Evolutionary conservation across 1,139 yeast species (phyloP), one percentile per base, ranked within the genome.

Genomic region (Geotrichum klebahnii): DNA sequence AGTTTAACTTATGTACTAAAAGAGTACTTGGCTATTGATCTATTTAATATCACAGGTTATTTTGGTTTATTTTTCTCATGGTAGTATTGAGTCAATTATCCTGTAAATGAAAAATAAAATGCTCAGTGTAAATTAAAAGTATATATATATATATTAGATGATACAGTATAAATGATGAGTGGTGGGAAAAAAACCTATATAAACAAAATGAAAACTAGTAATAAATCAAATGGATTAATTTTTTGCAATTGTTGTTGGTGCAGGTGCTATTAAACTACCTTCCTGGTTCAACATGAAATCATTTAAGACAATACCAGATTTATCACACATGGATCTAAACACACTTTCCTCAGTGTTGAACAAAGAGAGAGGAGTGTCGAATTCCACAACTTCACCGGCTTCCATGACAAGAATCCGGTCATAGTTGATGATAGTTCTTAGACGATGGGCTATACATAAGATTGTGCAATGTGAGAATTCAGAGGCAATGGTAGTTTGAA

Each of bases 371-470:
- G 76, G 76, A 3, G 63, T 48, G 59, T 79, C 90, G 61, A 75
- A 78, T 62, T 83, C 88, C 29, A 69, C 73, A 36, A 81, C 69
- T 54, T 74, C 74, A 52, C 90, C 90, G 47, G 75, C 69, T 51
- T 83, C 89, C 63, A 84, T 65, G 9, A 84, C 89, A 57, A 84
- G 62, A 44, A 84, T 78, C 51, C 77, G 70, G 64, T 84, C 89
- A 63, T 83, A 84, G 54, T 74, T 71, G 56, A 82, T 62, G 58
- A 84, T 82, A 0, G 90, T 82, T 60, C 79, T 79, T 64, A 84
- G 69, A 61, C 92, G 77, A 63, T 85, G 95, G 3, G 95, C 94
- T 67, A 85, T 83, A 62, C 90, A 83, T 59, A 85, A 68, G 48
- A 84, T 80, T 0, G 94, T 84, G 64, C 90, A 81, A 44, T 78